Percentiles rank a stretch among this genome's conserved stretches.
Evolutionary conservation across 1,284 basidiomycete species (phyloP).

Genomic region (Malassezia sp.): DNA sequence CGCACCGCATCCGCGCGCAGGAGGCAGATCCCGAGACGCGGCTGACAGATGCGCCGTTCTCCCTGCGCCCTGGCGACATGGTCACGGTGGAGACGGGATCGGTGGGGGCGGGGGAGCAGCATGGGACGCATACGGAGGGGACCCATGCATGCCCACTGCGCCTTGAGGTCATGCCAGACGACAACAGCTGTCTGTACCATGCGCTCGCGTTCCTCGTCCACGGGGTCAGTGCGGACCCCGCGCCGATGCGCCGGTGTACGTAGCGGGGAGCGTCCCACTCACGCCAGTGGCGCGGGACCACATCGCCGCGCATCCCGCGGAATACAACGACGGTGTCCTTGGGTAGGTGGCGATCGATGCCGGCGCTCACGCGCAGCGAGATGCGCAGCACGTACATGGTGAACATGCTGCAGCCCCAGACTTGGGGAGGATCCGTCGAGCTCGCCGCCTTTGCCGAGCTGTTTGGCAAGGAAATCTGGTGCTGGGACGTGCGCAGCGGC

Average conservation of each 20-base stretch:
- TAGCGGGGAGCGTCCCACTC: too few species aligned
- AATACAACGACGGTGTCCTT: constrained; percentile 25
- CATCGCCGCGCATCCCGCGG: constrained; percentile 13
- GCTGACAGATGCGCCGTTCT: background rate
- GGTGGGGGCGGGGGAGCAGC: too few species aligned
- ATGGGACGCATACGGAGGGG: too few species aligned
- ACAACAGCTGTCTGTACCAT: constrained; percentile 35
- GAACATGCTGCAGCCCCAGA: background rate
- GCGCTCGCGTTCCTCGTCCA: constrained; percentile 14
- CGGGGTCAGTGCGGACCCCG: too few species aligned
- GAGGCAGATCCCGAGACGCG: background rate
- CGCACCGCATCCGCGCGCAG: background rate
- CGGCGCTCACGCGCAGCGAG: background rate
- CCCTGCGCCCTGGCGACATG: background rate
- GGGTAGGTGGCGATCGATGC: too few species aligned
- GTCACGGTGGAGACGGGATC: background rate
- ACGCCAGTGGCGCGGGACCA: too few species aligned
- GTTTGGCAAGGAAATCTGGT: constrained; percentile 1
- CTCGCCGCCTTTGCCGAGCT: background rate
- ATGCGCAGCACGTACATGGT: background rate
- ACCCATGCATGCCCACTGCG: constrained; percentile 13
- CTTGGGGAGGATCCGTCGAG: constrained; percentile 5
- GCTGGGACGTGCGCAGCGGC: constrained; percentile 6
- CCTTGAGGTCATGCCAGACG: constrained; percentile 30
- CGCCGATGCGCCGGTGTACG: too few species aligned